phyloP scores from a whole-genome alignment of 2,329 filamentous ascomycete species.

The Colletotrichum cordylinicola region DNA sequence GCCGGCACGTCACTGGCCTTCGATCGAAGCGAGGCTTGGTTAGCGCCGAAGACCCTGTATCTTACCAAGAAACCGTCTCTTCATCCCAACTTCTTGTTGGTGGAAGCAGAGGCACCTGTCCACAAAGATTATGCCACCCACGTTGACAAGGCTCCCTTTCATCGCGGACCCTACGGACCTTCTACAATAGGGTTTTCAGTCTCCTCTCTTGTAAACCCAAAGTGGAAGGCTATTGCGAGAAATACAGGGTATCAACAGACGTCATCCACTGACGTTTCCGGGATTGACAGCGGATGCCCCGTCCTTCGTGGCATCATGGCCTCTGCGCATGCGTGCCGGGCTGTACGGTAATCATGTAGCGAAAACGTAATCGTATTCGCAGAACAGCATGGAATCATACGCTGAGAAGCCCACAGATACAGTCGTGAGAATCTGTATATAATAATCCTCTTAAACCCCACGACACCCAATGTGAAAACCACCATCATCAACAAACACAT shows the following conservation, averaged over 20 bases:
- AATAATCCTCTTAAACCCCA: not conserved
- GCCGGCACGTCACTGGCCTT: not conserved
- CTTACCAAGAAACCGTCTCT: not conserved
- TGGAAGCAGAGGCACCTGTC: not conserved
- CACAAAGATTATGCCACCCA: not conserved
- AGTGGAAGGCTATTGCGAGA: not conserved
- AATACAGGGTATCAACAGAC: not conserved
- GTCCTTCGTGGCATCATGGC: not conserved
- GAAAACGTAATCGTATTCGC: slow-evolving; percentile 2
- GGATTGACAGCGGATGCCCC: not conserved
- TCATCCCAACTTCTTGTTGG: not conserved
- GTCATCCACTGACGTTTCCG: not conserved
- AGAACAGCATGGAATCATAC: not conserved
- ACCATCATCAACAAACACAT: not conserved
- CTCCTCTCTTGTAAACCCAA: not conserved
- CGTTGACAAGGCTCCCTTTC: not conserved
- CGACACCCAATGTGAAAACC: fast-evolving
- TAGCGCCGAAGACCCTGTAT: not conserved
- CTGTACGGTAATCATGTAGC: not conserved
- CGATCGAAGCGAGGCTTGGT: not conserved
- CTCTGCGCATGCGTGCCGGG: not conserved
- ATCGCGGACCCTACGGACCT: not conserved
- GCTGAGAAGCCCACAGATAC: not conserved
- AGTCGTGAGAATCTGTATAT: not conserved
- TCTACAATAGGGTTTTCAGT: not conserved